phyloP scores from a whole-genome alignment of 2,329 filamentous ascomycete species.

The Penicillium paneum region DNA sequence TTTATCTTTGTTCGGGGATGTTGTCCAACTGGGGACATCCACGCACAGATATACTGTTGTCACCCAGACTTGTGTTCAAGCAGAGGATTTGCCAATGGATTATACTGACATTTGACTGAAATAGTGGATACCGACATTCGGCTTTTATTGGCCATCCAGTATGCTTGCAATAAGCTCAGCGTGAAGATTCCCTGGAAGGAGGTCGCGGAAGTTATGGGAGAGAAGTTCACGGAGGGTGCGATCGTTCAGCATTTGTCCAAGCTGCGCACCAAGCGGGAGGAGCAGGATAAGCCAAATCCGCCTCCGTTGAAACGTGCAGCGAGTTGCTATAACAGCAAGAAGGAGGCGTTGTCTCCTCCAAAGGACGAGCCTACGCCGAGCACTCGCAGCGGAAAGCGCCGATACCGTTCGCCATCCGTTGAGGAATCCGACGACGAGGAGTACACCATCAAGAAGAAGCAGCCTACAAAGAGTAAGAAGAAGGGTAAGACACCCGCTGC shows the following conservation, averaged over 20 bases:
- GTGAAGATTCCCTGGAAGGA: slow-evolving; percentile 45
- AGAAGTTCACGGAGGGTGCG: slow-evolving; percentile 43
- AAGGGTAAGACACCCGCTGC: neutral
- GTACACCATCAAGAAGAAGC: neutral
- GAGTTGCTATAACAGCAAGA: neutral
- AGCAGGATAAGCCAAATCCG: slow-evolving; percentile 36
- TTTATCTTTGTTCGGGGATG: neutral
- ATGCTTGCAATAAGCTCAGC: slow-evolving; percentile 36
- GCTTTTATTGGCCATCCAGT: slow-evolving; percentile 43
- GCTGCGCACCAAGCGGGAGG: slow-evolving; percentile 37
- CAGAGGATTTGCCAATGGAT: neutral
- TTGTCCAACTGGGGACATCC: neutral
- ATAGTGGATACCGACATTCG: slow-evolving; percentile 44
- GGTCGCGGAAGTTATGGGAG: slow-evolving; percentile 40
- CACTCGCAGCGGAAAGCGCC: neutral
- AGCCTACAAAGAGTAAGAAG: neutral
- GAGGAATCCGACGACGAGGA: neutral
- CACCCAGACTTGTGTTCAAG: neutral
- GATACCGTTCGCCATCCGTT: neutral
- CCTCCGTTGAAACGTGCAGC: slow-evolving; percentile 37
- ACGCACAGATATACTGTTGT: neutral
- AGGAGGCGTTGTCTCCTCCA: neutral
- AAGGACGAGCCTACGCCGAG: neutral
- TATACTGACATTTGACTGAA: slow-evolving; percentile 12
- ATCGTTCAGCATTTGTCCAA: slow-evolving; percentile 49